Conservation (phyloP, 495 filamentous ascomycete genomes). For the Ascodesmis nigricans region DNA sequence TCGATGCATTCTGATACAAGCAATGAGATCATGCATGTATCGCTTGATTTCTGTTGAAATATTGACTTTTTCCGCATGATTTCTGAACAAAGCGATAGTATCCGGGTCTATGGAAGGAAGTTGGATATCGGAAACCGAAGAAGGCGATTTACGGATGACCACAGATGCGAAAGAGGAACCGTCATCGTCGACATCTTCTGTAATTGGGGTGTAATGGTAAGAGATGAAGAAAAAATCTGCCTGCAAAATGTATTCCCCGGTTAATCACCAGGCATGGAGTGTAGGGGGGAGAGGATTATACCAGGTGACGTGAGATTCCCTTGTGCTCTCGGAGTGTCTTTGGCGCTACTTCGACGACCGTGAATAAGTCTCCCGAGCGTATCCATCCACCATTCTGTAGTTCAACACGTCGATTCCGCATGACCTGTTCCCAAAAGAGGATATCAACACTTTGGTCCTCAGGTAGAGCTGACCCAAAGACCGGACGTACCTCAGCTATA, state of each 20-base stretch:
- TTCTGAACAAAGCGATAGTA: constrained; percentile 8
- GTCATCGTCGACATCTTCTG: constrained; percentile 8
- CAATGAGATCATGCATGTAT: constrained; percentile 65
- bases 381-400: too few species aligned
- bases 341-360: too few species aligned
- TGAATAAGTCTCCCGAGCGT: too few species aligned
- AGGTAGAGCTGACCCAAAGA: too few species aligned
- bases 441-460: too few species aligned
- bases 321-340: too few species aligned
- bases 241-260: constrained; percentile 32
- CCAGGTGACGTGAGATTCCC: constrained; percentile 25
- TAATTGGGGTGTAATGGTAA: constrained; percentile 49
- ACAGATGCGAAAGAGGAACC: constrained; percentile 23
- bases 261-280: background rate
- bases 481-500: too few species aligned
- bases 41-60: constrained; percentile 43
- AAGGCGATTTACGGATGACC: constrained; percentile 20
- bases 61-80: constrained; percentile 13
- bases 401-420: too few species aligned
- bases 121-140: constrained; percentile 1
- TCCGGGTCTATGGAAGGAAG: background rate
- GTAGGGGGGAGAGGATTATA: constrained; percentile 15
- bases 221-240: constrained; percentile 76
- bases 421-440: too few species aligned
- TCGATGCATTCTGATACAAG: constrained; percentile 69